Base-by-base conservation (phyloP, 805 yeast genomes). In the Lachancea sp. region DNA sequence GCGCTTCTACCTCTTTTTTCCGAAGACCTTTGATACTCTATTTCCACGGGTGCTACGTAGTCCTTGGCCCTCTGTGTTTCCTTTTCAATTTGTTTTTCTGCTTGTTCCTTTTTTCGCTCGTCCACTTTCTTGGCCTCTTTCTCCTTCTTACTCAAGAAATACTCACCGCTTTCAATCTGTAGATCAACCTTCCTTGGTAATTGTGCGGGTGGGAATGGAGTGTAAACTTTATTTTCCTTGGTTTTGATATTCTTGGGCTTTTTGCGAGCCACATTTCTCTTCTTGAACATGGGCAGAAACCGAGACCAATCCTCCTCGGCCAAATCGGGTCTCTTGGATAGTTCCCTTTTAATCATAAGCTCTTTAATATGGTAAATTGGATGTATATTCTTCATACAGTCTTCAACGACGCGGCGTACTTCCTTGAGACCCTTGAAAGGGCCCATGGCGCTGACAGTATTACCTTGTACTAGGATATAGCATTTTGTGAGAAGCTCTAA, bases 141-240 rank as follows among this genome's bases (percentile, higher is more conserved):
- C 56, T 89, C 95, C 55, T 71, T 77, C 69, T 86, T 83, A 45
- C 87, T 84, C 68, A 92, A 72, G 77, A 92, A 92, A 68, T 87
- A 92, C 65, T 92, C 98, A 77, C 98, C 98, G 70, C 94, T 80
- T 65, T 92, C 98, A 65, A 92, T 88, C 69, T 88, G 95, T 61
- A 89, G 70, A 76, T 92, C 98, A 65, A 92, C 72, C 84, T 92
- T 89, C 72, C 97, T 83, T 58, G 97, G 98, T 51, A 78, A 77
- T 67, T 86, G 98, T 38, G 86, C 84, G 54, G 98, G 97, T 69
- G 98, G 98, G 88, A 92, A 92, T 60, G 98, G 97, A 24, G 98
- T 92, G 76, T 90, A 90, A 3, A 78, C 80, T 66, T 82, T 89
- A 71, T 76, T 73, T 42, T 65, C 68, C 36, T 63, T 80, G 52